These are phyloP conservation scores for Dendrothele bispora DNA, from an alignment of 768 basidiomycete species.

Conservation along the genomic window DNA sequence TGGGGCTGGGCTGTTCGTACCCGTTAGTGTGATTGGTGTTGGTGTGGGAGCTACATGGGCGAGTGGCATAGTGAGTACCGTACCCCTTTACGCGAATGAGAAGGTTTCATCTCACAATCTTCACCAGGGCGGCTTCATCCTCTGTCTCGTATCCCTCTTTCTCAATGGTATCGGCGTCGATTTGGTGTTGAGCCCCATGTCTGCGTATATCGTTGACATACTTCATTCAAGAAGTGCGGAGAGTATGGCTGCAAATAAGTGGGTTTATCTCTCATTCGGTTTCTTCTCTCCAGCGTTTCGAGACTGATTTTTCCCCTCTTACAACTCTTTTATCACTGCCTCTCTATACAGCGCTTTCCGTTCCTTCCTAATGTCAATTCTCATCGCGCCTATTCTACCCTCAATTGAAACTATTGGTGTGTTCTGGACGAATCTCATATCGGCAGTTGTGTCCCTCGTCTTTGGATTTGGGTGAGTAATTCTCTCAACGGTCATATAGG, in stretches of 20 bases:
- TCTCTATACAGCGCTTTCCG: constrained; percentile 10
- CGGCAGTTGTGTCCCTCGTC: constrained; percentile 16
- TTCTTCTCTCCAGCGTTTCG: background rate
- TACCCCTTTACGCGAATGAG: constrained; percentile 64
- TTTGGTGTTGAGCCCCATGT: constrained; percentile 44
- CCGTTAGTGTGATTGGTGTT: constrained; percentile 46
- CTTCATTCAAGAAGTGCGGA: constrained; percentile 51
- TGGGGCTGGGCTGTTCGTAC: constrained; percentile 49
- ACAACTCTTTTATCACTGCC: no score
- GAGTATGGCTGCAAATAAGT: constrained; percentile 44
- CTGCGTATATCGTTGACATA: constrained; percentile 49
- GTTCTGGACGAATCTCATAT: constrained; percentile 11
- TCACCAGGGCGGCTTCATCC: background rate
- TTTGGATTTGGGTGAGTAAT: constrained; percentile 14
- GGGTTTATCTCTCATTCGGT: constrained; percentile 9
- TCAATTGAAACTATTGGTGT: constrained; percentile 16
- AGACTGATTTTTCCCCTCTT: background rate
- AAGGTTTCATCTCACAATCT: constrained; percentile 43
- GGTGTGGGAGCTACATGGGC: constrained; percentile 56
- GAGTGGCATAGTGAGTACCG: constrained; percentile 47
- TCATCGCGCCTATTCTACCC: constrained; percentile 9
- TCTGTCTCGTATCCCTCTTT: background rate
- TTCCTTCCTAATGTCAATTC: constrained; percentile 2
- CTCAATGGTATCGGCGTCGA: constrained; percentile 47
- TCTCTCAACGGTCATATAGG: no score